Percentiles rank a stretch among this genome's conserved stretches.
Evolutionary conservation across 352 stramenopile genomes (phyloP).

Genomic region (Globisporangium echinulatum): DNA sequence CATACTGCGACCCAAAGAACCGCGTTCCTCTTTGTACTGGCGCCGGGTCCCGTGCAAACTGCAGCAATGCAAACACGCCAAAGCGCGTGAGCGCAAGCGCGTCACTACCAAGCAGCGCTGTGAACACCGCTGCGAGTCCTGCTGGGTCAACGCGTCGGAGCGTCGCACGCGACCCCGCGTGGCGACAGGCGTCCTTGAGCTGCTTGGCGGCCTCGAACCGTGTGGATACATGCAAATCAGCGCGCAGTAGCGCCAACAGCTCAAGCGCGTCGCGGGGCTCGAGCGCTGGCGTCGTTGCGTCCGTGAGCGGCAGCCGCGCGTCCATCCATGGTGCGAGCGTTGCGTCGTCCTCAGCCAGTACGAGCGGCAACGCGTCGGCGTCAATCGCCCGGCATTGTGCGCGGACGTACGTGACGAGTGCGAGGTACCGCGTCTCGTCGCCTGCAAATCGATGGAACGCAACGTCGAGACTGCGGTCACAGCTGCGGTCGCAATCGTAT

Average conservation of each 20-base stretch:
- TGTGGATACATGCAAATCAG: too few relatives aligned
- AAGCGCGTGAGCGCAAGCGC: constrained; percentile 50
- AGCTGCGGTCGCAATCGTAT: not conserved
- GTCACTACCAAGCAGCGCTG: constrained; percentile 59
- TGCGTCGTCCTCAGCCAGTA: constrained; percentile 11
- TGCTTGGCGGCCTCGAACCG: constrained; percentile 37
- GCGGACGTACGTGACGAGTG: constrained; percentile 46
- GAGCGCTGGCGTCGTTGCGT: not conserved
- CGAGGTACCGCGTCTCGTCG: constrained; percentile 46
- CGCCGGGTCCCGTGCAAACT: constrained; percentile 22
- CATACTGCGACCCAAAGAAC: too few relatives aligned
- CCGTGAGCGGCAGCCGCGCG: constrained; percentile 33
- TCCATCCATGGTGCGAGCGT: constrained; percentile 60
- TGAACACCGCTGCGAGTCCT: constrained; percentile 36
- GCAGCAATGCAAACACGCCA: constrained; percentile 58
- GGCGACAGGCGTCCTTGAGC: constrained; percentile 68
- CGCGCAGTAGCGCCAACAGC: constrained; percentile 26
- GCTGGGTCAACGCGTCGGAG: constrained; percentile 36
- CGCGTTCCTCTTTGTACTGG: too few relatives aligned
- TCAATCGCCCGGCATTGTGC: constrained; percentile 51
- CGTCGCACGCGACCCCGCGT: constrained; percentile 54
- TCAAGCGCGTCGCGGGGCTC: constrained; percentile 37
- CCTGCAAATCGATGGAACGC: constrained; percentile 40
- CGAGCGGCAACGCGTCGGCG: constrained; percentile 38
- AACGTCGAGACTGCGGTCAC: constrained; percentile 34